A percentile compares a stretch with the other conserved stretches of the same genome.
Conservation (phyloP, 257 asterid genomes). For the Osmanthus fragrans region DNA sequence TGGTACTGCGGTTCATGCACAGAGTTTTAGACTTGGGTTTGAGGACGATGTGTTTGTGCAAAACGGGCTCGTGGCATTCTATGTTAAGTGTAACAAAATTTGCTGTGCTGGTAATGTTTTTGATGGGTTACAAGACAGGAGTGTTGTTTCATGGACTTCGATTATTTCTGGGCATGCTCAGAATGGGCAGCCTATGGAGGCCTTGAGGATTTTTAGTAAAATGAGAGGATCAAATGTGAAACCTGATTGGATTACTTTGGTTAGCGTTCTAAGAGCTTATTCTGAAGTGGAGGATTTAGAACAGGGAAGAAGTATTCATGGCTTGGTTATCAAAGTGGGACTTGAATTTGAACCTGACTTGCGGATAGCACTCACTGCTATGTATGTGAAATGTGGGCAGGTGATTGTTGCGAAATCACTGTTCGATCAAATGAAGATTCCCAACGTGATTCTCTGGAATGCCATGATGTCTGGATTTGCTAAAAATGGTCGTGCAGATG, state of each 20-base stretch:
- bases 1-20: constrained; percentile 62
- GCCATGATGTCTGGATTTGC: constrained; percentile 71
- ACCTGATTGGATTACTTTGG: constrained; percentile 58
- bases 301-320: constrained; percentile 56
- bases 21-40: constrained; percentile 47
- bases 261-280: constrained; percentile 59
- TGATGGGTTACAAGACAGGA: constrained; percentile 35
- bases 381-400: constrained; percentile 61
- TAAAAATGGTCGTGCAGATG: constrained; percentile 50
- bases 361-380: constrained; percentile 49
- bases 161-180: constrained; percentile 63
- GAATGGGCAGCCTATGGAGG: constrained; percentile 45
- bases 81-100: constrained; percentile 46
- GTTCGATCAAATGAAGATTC: constrained; percentile 36
- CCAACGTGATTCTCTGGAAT: constrained; percentile 56
- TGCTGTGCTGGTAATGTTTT: constrained; percentile 41
- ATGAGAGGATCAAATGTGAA: constrained; percentile 47
- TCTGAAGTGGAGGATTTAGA: constrained; percentile 52
- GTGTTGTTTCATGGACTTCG: constrained; percentile 62
- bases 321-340: constrained; percentile 51
- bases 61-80: constrained; percentile 57
- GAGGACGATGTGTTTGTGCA: constrained; percentile 48
- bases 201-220: constrained; percentile 48
- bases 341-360: constrained; percentile 54
- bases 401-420: constrained; percentile 43